Percentiles rank a stretch among this genome's conserved stretches.
Evolutionary conservation across 257 asterid species (phyloP).

Genomic region (Solanum tarapatanum): DNA sequence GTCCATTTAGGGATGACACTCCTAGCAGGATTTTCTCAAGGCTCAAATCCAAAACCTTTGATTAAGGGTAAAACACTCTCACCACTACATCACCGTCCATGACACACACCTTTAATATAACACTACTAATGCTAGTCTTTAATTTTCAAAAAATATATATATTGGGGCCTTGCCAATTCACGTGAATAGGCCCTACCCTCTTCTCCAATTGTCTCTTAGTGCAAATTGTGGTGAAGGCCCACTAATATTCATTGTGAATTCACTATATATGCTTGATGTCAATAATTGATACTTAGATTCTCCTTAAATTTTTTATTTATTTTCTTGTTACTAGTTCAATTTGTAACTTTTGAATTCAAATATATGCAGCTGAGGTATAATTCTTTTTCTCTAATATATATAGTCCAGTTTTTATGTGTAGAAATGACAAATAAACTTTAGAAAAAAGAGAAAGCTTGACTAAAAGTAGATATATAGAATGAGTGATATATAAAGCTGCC

Average conservation of each 20-base stretch:
- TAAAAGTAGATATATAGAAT: neutral
- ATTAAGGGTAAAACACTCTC: too few relatives aligned
- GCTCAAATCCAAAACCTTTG: fast-evolving
- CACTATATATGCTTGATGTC: constrained; percentile 19
- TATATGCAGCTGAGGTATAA: neutral
- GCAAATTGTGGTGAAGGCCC: constrained; percentile 21
- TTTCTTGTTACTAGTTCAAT: neutral
- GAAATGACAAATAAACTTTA: neutral
- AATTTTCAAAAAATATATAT: neutral
- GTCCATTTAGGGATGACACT: neutral
- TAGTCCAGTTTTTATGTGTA: neutral
- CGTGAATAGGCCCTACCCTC: constrained; percentile 44
- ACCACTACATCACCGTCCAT: too few relatives aligned
- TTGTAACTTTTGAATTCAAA: neutral
- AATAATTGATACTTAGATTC: constrained; percentile 6
- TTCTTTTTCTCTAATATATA: neutral
- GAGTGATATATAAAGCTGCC: neutral
- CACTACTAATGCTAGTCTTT: constrained; percentile 12
- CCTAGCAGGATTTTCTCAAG: neutral
- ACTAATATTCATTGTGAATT: constrained; percentile 24
- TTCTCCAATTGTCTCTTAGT: constrained; percentile 27
- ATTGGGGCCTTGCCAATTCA: constrained; percentile 29
- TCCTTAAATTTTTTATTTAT: neutral
- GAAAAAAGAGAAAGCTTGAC: neutral
- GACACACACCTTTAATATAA: neutral